Evolutionary conservation across 441 rosid genomes (phyloP).

Genomic region (Aleurites moluccanus): DNA sequence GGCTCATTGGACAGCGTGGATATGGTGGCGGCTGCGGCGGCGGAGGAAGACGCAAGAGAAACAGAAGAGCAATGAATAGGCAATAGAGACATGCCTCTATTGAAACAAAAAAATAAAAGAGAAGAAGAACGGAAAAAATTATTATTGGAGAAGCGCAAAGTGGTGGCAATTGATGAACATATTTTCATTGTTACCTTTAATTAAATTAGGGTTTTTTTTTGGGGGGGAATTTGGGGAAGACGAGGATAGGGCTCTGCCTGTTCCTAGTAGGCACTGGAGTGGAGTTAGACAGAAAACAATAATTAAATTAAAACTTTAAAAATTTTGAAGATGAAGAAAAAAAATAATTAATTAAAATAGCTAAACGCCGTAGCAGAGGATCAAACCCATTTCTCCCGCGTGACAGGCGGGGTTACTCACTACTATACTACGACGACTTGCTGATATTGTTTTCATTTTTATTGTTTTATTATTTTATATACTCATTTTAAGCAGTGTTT

Average conservation of each 20-base stretch:
- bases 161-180: conserved; percentile 19
- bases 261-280: neutral
- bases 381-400: conserved; percentile 93
- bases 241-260: neutral
- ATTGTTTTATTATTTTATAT: too few relatives aligned
- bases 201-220: neutral
- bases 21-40: conserved; percentile 19
- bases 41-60: conserved; percentile 20
- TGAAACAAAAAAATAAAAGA: conserved; percentile 1
- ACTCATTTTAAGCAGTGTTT: neutral
- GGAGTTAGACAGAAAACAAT: neutral
- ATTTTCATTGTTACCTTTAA: conserved; percentile 29
- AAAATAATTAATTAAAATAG: neutral
- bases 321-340: neutral
- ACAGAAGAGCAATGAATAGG: conserved; percentile 11
- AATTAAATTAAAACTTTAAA: neutral
- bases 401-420: conserved; percentile 25
- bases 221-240: neutral
- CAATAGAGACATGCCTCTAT: conserved; percentile 18
- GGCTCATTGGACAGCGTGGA: conserved; percentile 17
- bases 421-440: conserved; percentile 1
- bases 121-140: neutral
- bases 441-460: neutral
- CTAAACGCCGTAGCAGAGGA: conserved; percentile 73
- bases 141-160: neutral